A percentile compares a stretch with the other conserved stretches of the same genome.
Conservation (phyloP, 1,284 basidiomycete species). For the Ustilago xerochloae region DNA sequence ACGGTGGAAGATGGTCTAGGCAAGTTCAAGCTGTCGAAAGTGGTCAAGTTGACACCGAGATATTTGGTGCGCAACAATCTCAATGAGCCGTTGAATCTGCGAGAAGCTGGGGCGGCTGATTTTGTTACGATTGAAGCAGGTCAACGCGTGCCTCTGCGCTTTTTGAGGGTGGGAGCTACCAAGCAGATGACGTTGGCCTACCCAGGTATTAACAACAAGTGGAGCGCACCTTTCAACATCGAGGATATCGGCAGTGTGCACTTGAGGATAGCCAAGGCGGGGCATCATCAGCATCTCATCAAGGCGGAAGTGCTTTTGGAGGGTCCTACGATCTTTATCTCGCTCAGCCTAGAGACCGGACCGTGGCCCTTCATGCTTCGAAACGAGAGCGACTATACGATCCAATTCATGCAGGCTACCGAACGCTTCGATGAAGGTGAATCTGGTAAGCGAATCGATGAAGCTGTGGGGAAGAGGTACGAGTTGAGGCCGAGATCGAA, state of each 20-base stretch:
- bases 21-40: conserved; percentile 91
- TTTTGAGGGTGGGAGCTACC: conserved; percentile 74
- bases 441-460: conserved; percentile 37
- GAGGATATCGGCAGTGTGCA: conserved; percentile 89
- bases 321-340: conserved; percentile 88
- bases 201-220: conserved; percentile 83
- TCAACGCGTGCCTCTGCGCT: conserved; percentile 78
- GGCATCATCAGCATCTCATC: conserved; percentile 74
- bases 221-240: conserved; percentile 90
- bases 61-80: conserved; percentile 90
- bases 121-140: conserved; percentile 69
- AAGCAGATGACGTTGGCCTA: conserved; percentile 82
- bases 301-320: conserved; percentile 86
- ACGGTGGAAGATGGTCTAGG: conserved; percentile 93
- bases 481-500: conserved; percentile 74
- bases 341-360: conserved; percentile 76
- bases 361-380: conserved; percentile 91
- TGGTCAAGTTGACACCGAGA: conserved; percentile 89
- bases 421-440: conserved; percentile 36
- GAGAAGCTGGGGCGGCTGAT: conserved; percentile 79
- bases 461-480: conserved; percentile 69
- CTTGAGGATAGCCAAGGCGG: conserved; percentile 74
- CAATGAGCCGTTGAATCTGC: conserved; percentile 77
- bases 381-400: conserved; percentile 82
- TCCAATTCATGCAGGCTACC: conserved; percentile 78